A percentile compares a stretch with the other conserved stretches of the same genome.
Evolutionary conservation across 768 basidiomycete genomes (phyloP).

Genomic region (Thelephora ganbajun): DNA sequence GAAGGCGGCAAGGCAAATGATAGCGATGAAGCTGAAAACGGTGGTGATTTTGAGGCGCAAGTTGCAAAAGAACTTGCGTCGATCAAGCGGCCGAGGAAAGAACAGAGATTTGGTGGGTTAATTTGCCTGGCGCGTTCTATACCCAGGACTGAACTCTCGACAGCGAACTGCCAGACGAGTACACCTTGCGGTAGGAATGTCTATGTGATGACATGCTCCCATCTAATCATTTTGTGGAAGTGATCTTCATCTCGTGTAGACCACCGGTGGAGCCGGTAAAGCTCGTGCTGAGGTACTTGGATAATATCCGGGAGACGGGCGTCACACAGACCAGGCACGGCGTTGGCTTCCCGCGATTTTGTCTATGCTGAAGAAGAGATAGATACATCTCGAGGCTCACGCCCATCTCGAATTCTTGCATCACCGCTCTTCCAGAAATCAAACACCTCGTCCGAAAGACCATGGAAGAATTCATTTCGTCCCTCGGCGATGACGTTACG

Average conservation of each 20-base stretch:
- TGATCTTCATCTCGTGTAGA: slow-evolving; percentile 70
- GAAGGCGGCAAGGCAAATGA: slow-evolving; percentile 11
- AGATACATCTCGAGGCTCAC: slow-evolving; percentile 62
- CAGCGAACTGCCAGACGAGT: slow-evolving; percentile 68
- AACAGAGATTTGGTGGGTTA: slow-evolving; percentile 52
- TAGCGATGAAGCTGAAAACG: slow-evolving; percentile 20
- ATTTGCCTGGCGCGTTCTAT: not conserved
- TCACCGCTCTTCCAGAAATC: slow-evolving; percentile 60
- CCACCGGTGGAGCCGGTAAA: slow-evolving; percentile 66
- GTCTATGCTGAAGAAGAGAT: not conserved
- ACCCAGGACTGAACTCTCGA: not conserved
- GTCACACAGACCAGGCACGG: slow-evolving; percentile 49
- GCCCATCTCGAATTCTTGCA: slow-evolving; percentile 54
- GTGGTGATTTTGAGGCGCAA: slow-evolving; percentile 50
- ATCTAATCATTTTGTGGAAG: slow-evolving; percentile 22
- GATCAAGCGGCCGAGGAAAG: slow-evolving; percentile 51
- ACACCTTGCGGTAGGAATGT: slow-evolving; percentile 54
- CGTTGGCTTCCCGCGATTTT: not conserved
- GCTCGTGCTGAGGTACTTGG: slow-evolving; percentile 48
- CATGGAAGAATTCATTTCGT: slow-evolving; percentile 23
- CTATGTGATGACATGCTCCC: not conserved
- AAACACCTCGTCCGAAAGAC: slow-evolving; percentile 41
- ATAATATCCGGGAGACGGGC: slow-evolving; percentile 48
- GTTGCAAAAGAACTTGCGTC: slow-evolving; percentile 58
- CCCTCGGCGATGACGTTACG: slow-evolving; percentile 30